Evolutionary conservation across 2,329 filamentous ascomycete genomes (phyloP).

Genomic region (Decorospora gaudefroyi): DNA sequence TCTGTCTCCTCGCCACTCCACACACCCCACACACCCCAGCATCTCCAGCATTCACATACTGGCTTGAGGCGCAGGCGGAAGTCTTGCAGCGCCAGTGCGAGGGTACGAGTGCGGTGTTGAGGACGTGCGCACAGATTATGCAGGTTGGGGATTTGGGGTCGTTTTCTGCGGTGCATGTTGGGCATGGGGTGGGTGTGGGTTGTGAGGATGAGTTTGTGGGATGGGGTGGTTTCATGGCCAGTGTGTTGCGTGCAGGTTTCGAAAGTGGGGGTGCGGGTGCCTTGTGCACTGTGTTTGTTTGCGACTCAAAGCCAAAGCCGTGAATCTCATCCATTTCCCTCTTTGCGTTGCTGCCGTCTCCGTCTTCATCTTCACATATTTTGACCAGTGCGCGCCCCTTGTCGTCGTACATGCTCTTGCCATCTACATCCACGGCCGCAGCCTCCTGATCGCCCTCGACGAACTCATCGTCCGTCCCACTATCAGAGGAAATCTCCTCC

Average conservation of each 20-base stretch:
- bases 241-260: not conserved
- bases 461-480: constrained; percentile 45
- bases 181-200: constrained; percentile 49
- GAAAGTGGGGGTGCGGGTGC: constrained; percentile 16
- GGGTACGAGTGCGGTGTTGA: constrained; percentile 59
- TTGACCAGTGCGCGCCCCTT: constrained; percentile 69
- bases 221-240: constrained; percentile 1
- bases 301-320: no score
- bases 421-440: constrained; percentile 67
- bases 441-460: constrained; percentile 47
- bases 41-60: constrained; percentile 71
- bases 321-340: constrained; percentile 71
- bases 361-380: constrained; percentile 72
- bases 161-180: constrained; percentile 72
- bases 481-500: constrained; percentile 39
- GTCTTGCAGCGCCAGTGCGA: constrained; percentile 68
- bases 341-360: constrained; percentile 42
- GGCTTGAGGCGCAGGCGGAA: constrained; percentile 58
- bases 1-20: constrained; percentile 45
- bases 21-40: constrained; percentile 72
- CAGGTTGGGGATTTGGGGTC: constrained; percentile 62
- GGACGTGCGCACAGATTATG: constrained; percentile 70
- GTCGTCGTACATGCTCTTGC: constrained; percentile 65
- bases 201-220: not conserved
- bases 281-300: no score